These are phyloP conservation scores for Tephrocybe sp. DNA, from an alignment of 768 basidiomycete genomes.

Conservation along the genomic window DNA sequence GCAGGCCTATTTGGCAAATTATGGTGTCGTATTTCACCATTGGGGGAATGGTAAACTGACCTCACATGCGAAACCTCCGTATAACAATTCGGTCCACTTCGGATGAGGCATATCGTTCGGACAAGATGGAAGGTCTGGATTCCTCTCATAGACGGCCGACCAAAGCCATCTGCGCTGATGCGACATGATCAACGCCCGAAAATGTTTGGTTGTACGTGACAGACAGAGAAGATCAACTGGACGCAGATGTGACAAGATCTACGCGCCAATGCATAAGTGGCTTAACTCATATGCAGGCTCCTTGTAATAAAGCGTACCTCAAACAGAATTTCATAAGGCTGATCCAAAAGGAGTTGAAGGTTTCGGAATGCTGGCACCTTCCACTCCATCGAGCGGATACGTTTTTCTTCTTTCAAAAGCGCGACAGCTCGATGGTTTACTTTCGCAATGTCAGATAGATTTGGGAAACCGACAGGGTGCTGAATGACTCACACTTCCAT, in stretches of 20 bases:
- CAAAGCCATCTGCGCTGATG: not conserved
- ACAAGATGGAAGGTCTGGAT: not conserved
- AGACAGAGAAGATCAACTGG: not conserved
- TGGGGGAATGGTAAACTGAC: not conserved
- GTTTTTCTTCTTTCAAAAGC: not conserved
- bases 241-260: not conserved
- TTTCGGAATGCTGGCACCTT: not conserved
- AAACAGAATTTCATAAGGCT: not conserved
- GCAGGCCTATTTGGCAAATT: not conserved
- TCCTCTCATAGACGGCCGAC: not conserved
- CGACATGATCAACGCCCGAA: not conserved
- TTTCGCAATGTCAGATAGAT: not conserved
- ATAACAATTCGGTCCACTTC: slow-evolving; percentile 3
- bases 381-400: not conserved
- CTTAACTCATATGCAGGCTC: too few relatives aligned
- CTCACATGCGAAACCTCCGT: not conserved
- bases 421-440: not conserved
- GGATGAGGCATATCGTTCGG: slow-evolving; percentile 1
- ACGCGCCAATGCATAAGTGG: not conserved
- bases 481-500: not conserved
- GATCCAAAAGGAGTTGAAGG: not conserved
- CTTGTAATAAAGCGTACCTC: not conserved
- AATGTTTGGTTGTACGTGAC: not conserved
- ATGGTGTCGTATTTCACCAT: not conserved
- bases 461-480: not conserved